These are phyloP conservation scores for Forsythia viridissima DNA, from an alignment of 257 asterid genomes.

Conservation along the genomic window DNA sequence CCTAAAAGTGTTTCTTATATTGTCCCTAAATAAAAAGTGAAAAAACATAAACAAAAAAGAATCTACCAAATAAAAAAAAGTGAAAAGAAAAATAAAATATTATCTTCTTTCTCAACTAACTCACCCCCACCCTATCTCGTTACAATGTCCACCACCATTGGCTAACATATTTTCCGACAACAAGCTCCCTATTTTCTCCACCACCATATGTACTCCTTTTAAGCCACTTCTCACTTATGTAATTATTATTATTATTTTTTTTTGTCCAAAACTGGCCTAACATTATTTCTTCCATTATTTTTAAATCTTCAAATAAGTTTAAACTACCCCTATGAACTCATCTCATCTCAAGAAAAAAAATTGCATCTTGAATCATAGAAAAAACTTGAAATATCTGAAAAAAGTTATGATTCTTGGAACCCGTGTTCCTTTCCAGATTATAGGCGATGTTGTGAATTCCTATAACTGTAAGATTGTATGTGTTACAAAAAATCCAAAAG, in stretches of 20 bases:
- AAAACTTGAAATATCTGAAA: background rate
- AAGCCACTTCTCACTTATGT: conserved; percentile 43
- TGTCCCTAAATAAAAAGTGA: too few relatives aligned
- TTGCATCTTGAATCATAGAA: conserved; percentile 7
- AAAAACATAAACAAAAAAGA: too few relatives aligned
- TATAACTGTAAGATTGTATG: background rate
- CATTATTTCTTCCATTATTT: conserved; percentile 54
- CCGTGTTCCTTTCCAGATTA: background rate
- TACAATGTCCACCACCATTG: too few relatives aligned
- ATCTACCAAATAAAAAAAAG: too few relatives aligned
- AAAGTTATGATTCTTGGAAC: background rate
- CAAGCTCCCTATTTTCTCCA: too few relatives aligned
- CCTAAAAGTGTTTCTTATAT: too few relatives aligned
- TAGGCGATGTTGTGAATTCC: background rate
- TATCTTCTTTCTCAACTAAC: too few relatives aligned
- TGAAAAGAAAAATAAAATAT: too few relatives aligned
- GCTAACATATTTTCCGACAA: too few relatives aligned
- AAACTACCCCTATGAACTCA: conserved; percentile 47
- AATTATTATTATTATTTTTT: conserved; percentile 37
- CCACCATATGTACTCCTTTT: conserved; percentile 3
- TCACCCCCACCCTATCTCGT: too few relatives aligned
- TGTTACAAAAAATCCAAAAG: background rate
- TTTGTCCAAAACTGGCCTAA: conserved; percentile 66
- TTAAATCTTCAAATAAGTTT: conserved; percentile 18
- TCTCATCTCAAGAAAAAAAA: conserved; percentile 50